Evolutionary conservation across 2,329 filamentous ascomycete species (phyloP), one percentile per base, ranked within the genome.

Genomic region (Hypoxylon rubiginosum): DNA sequence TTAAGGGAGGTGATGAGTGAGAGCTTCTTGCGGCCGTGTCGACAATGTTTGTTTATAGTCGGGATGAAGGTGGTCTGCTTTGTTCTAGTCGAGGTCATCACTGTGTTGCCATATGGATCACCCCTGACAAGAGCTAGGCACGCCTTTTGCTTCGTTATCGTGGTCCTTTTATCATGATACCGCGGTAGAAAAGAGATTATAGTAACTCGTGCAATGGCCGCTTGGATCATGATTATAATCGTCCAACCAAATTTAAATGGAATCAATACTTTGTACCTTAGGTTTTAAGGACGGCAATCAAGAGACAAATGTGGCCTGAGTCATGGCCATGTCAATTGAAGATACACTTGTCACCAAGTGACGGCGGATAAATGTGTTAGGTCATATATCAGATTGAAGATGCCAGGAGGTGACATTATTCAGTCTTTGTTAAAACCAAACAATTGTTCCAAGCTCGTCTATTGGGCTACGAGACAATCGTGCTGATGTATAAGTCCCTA

Each of bases 201-300:
- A 26, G 39, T 19, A 41, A 58, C 24, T 58, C 45, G 34, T 58
- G 28, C 30, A 51, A 58, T 49, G n/a, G 6, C 28, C 39, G 36
- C 11, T 43, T 52, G 39, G 9, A 13, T 46, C 41, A 56, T 11
- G 36, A n/a, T 28, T 32, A 46, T 17, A 51, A 36, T 48, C 15
- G 19, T 49, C 32, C 34, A 41, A 36, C 17, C 9, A 48, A 41
- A 43, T 45, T 52, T 51, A 45, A 50, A 45, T 21, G 43, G 6
- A 62, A 46, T 15, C 11, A 21, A 19, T 48, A 32, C 49, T 46
- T 19, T 7, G 13, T 46, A 43, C 13, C 1, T 43, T 6, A 43
- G 39, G 4, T 43, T 10, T 41, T 41, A 41, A 41, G 36, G 6
- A n/a, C 26, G n/a, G 13, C 49, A 52, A 52, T 15, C 28, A 52